Conservation (phyloP, 805 yeast species). For the Scheffersomyces amazonensis region DNA sequence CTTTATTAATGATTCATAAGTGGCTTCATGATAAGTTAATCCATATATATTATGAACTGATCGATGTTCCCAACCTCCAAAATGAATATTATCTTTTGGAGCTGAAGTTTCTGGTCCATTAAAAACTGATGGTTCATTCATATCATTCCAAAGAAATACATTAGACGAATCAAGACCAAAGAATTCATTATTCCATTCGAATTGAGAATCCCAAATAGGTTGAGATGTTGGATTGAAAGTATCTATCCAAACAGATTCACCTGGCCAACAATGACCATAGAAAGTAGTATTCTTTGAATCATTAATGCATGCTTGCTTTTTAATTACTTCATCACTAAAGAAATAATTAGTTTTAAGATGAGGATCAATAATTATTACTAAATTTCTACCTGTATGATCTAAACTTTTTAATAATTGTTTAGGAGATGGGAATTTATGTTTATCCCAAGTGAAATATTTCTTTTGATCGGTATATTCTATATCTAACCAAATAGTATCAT, state of each 20-base stretch:
- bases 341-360: conserved; percentile 74
- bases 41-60: conserved; percentile 89
- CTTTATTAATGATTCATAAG: conserved; percentile 59
- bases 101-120: conserved; percentile 93
- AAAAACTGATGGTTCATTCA: conserved; percentile 96
- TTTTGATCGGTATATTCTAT: conserved; percentile 85
- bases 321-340: conserved; percentile 52
- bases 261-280: conserved; percentile 97
- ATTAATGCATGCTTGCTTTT: conserved; percentile 44
- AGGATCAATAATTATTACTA: conserved; percentile 88
- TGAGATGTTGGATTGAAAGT: conserved; percentile 64
- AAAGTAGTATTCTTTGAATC: conserved; percentile 48
- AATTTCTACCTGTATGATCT: conserved; percentile 70
- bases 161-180: conserved; percentile 56
- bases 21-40: conserved; percentile 73
- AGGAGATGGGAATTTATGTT: conserved; percentile 71
- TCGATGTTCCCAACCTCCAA: conserved; percentile 84
- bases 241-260: conserved; percentile 92
- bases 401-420: conserved; percentile 61
- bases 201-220: conserved; percentile 58
- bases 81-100: conserved; percentile 77
- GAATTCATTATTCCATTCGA: conserved; percentile 38
- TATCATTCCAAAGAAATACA: conserved; percentile 91
- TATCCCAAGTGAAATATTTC: conserved; percentile 91
- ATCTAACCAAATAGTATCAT: conserved; percentile 93